These are phyloP conservation scores for Stellera chamaejasme DNA, from an alignment of 345 rosid genomes.

Conservation along the genomic window DNA sequence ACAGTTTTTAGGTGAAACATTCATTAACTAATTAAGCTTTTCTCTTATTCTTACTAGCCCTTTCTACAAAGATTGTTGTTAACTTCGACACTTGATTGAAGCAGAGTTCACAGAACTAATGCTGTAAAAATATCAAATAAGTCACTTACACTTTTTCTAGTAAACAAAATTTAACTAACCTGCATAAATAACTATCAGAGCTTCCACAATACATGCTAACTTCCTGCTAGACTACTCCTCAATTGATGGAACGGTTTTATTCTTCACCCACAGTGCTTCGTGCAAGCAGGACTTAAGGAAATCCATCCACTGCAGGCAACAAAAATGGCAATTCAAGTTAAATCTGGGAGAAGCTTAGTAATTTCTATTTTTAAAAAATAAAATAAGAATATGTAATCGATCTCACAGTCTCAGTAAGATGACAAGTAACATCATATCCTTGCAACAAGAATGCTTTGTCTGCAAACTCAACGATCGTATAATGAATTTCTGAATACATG, in stretches of 20 bases:
- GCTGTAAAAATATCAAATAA: too few relatives aligned
- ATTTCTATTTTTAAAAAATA: background rate
- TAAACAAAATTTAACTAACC: too few relatives aligned
- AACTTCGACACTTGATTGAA: too few relatives aligned
- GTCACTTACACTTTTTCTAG: too few relatives aligned
- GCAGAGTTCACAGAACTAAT: too few relatives aligned
- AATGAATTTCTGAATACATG: slow-evolving; percentile 55
- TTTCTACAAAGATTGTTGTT: too few relatives aligned
- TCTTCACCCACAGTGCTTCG: slow-evolving; percentile 55
- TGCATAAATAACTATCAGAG: too few relatives aligned
- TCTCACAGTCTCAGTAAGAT: slow-evolving; percentile 50
- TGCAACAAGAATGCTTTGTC: slow-evolving; percentile 51
- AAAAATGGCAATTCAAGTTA: slow-evolving; percentile 10
- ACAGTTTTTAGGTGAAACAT: too few relatives aligned
- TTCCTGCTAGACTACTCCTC: too few relatives aligned
- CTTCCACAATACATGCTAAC: too few relatives aligned
- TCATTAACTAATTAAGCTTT: too few relatives aligned
- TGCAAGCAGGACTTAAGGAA: slow-evolving; percentile 54
- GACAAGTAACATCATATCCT: slow-evolving; percentile 46
- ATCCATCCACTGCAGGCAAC: slow-evolving; percentile 82
- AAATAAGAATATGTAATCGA: slow-evolving; percentile 2
- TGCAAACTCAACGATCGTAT: slow-evolving; percentile 63
- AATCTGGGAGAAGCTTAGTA: background rate
- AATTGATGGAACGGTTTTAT: slow-evolving; percentile 45
- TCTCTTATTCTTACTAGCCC: too few relatives aligned